Base-by-base conservation (phyloP, 2,329 filamentous ascomycete genomes). In the Bipolaris cookei region DNA sequence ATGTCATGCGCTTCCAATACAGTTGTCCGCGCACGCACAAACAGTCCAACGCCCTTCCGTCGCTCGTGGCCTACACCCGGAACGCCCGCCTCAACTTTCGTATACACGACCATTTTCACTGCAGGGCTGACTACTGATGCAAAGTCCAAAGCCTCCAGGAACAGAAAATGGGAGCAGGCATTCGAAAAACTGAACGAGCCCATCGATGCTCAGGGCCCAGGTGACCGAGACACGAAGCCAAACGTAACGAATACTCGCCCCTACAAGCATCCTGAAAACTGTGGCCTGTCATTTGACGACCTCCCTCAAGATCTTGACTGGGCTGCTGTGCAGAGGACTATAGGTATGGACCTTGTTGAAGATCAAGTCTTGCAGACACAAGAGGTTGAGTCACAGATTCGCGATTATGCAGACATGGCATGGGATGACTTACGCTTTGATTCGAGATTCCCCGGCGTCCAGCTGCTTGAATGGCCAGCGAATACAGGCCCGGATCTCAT, bases 31-130 rank as follows among this genome's bases (percentile, higher is more conserved):
- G 78, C 81, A 58, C 82, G 83, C 55, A 82, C 81, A 68, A 75
- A 81, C 51, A 82, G 84, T 42, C 82, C 81, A 38, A 77, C 80
- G 20, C 77, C 81, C 30, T 73, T 81, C 49, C 81, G 80, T 66
- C 82, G 83, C 51, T 82, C 82, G 62, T 74, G 82, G 80, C 79
- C 28, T 30, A 30, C 38, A 74, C 81, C 67, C 77, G 82, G 75
- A 79, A 87, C 76, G 62, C 87, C 58, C 81, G 88, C 69, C 2
- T 77, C 77, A 32, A 90, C 88, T 21, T 84, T 88, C 37, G 84
- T 83, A 71, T 91, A 90, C 69, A 88, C 88, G 23, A 85, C 86
- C 32, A 83, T 89, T 51, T 84, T 90, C 67, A 88, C 86, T 4
- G 84, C 86, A 2, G 88, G 87, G 1, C 83, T 87, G 10, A 78